Conservation (phyloP, 2,329 filamentous ascomycete species). For the Clarireedia paspali region DNA sequence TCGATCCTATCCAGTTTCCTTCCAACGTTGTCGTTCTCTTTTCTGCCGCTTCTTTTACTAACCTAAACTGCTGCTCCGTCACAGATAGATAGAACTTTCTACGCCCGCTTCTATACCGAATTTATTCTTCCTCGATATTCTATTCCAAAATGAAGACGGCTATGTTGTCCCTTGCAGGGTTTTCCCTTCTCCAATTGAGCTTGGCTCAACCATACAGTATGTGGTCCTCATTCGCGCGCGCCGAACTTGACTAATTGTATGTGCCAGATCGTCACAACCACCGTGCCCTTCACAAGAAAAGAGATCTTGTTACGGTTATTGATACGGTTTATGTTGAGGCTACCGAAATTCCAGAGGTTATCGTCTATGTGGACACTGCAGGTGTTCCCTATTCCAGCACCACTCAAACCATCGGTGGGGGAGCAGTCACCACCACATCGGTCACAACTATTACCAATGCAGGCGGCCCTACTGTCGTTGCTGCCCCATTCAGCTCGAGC, state of each 20-base stretch:
- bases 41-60: background rate
- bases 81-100: background rate
- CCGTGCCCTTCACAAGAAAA: conserved; percentile 23
- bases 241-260: background rate
- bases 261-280: conserved; percentile 21
- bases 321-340: conserved; percentile 32
- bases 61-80: conserved; percentile 4
- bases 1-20: background rate
- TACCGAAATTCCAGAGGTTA: conserved; percentile 35
- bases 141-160: conserved; percentile 37
- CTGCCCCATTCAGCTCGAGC: background rate
- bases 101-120: background rate
- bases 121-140: background rate
- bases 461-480: background rate
- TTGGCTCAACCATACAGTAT: conserved; percentile 34
- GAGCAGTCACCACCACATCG: background rate
- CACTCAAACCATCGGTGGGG: background rate
- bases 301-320: conserved; percentile 29
- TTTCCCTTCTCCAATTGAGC: conserved; percentile 34
- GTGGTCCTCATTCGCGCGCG: background rate
- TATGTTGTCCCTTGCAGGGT: conserved; percentile 30
- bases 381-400: conserved; percentile 34
- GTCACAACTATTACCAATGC: background rate
- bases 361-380: conserved; percentile 54
- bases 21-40: background rate